Base-by-base conservation (phyloP, 139 green algal genomes). In the Closterium sp. region DNA sequence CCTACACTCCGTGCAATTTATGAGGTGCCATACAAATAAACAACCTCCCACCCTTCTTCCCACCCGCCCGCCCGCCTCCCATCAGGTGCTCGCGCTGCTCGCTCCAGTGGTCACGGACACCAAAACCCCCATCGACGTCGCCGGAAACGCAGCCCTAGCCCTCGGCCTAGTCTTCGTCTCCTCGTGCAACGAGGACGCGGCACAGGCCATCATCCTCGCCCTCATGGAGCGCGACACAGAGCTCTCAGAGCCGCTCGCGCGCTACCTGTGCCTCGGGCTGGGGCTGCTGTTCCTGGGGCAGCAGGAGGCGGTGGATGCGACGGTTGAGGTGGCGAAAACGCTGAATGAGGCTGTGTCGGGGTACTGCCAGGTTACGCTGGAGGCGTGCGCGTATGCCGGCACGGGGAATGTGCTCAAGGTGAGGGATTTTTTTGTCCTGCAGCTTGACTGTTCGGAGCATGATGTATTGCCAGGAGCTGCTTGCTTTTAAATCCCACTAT, bases 271-370 rank as follows among this genome's bases (percentile, higher is more conserved):
- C 89, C 95, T 99, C 24, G 97, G 96, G 2, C 96, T 99, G 79
- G 98, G 97, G 24, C 97, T 99, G 88, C 96, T 99, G 30, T 99
- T 99, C 95, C 95, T 99, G 88, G 96, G 97, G 70, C 96, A 97
- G 87, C 96, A 98, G 90, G 97, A 97, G 17, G 96, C 95, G 9
- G 97, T 98, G 9, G 98, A 99, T 86, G 96, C 98, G 0, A 99
- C 98, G 17, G 70, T 99, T 22, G 98, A 99, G 96, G 96, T 99
- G 1, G 95, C 95, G 89, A 98, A 97, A 94, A 99, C 98, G 17
- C 94, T 99, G 28, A 93, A 96, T 42, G 97, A 98, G 91, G 92
- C 92, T 32, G 96, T 99, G 84, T 97, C 95, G 45, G 95, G 96
- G 93, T 98, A 97, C 89, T 96, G 90, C 87, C 89, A 95, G 90